Conservation (phyloP, 768 basidiomycete species). For the Rhodocollybia butyracea region DNA sequence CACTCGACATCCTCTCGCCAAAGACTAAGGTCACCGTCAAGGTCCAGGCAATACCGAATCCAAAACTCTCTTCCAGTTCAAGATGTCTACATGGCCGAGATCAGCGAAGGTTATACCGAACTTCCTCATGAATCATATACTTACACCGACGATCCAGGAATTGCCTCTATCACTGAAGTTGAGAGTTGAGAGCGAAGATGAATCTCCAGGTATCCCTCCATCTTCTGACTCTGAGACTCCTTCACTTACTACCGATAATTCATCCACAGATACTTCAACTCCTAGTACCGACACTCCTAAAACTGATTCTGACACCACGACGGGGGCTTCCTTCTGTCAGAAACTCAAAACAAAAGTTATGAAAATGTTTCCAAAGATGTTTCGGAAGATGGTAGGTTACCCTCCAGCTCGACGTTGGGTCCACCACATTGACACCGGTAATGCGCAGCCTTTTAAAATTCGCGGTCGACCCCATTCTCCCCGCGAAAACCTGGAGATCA, state of each 20-base stretch:
- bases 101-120: too few relatives aligned
- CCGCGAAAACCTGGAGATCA: background rate
- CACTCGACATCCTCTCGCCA: constrained; percentile 6
- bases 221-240: background rate
- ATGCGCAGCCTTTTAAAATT: background rate
- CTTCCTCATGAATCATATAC: background rate
- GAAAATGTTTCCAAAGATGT: constrained; percentile 1
- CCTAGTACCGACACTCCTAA: background rate
- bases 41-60: constrained; percentile 2
- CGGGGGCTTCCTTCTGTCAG: too few relatives aligned
- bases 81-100: too few relatives aligned
- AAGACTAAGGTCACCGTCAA: constrained; percentile 3
- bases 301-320: too few relatives aligned
- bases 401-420: background rate
- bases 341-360: background rate
- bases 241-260: background rate
- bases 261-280: background rate
- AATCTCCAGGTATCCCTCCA: background rate
- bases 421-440: constrained; percentile 7
- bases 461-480: constrained; percentile 3
- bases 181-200: too few relatives aligned
- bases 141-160: background rate
- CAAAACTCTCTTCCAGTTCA: too few relatives aligned
- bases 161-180: background rate
- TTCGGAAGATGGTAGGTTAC: constrained; percentile 1